Evolutionary conservation across 2,329 filamentous ascomycete genomes (phyloP), one percentile per base, ranked within the genome.

Genomic region (Stagonosporopsis chrysanthemi): DNA sequence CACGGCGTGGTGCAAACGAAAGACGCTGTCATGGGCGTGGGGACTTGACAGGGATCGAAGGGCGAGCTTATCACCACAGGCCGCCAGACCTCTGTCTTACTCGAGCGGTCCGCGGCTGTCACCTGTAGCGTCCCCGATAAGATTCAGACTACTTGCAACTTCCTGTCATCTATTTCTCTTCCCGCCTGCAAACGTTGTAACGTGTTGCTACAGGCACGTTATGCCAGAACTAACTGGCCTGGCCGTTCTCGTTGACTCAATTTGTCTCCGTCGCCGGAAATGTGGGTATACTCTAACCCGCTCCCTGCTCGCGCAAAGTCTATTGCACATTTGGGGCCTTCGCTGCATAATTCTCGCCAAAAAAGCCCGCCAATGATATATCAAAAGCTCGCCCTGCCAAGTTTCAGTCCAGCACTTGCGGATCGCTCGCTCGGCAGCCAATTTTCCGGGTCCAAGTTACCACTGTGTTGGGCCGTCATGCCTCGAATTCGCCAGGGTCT

Each of bases 11-110:
- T 41, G 35, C 44, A 49, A 40, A 19, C 26, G 19, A 41, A 33
- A 41, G 44, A 24, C 39, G 15, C 28, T 57, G 48, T 52, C 54
- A 52, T 43, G 33, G 43, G 48, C 48, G 64, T 67, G 66, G 63
- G 61, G 64, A 57, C 43, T 33, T 47, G 3, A 46, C 56, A 55
- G 46, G 61, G 63, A 52, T 64, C 23, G 22, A 17, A 31, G 19
- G 43, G 38, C 23, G 26, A 52, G 61, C 63, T 65, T 63, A 63
- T 64, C 63, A 52, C 56, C 58, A 50, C 47, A 45, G 54, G 43
- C 44, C 42, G 43, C 44, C 42, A 41, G 17, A 42, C 9, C 48
- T 49, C 36, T 46, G 29, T 56, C 47, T 42, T 57, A 23, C 39
- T 46, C 43, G 33, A 36, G 33, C 39, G 45, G 51, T 31, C 31